A percentile compares a stretch with the other conserved stretches of the same genome.
Conservation (phyloP, 176 grass and related monocot genomes). For the Ampelocalamus luodianensis region DNA sequence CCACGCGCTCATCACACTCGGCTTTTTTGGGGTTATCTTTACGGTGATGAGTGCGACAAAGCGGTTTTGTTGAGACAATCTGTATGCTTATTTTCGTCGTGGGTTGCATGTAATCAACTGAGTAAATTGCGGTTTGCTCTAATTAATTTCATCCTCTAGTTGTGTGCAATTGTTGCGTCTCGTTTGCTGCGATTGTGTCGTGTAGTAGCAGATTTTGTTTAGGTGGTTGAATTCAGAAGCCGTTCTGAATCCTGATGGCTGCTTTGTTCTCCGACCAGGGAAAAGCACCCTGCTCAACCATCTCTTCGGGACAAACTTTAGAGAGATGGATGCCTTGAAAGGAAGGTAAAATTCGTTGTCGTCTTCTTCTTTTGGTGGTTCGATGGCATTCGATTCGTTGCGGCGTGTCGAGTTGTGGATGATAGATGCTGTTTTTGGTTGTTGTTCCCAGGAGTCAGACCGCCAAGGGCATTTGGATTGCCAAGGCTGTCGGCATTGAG, state of each 20-base stretch:
- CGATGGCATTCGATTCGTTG: not conserved
- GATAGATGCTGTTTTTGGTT: not conserved
- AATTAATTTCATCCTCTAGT: not conserved
- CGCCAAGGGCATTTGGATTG: conserved; percentile 89
- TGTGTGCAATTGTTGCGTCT: not conserved
- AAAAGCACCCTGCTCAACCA: conserved; percentile 94
- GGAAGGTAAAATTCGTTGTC: conserved; percentile 58
- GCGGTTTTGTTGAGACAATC: not conserved
- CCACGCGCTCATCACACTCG: not conserved
- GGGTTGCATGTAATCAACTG: not conserved
- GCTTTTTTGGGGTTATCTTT: not conserved
- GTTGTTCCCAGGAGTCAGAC: conserved; percentile 67
- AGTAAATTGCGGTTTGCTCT: no score
- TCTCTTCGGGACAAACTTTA: conserved; percentile 80
- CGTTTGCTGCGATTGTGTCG: not conserved
- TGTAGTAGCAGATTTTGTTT: not conserved
- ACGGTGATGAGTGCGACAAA: not conserved
- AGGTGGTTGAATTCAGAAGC: not conserved
- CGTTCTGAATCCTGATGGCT: not conserved
- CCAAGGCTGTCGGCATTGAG: conserved; percentile 66
- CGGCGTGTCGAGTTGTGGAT: not conserved
- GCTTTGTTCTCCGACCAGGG: conserved; percentile 43
- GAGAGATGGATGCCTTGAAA: conserved; percentile 82
- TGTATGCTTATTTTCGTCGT: not conserved
- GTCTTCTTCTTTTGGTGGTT: not conserved